Evolutionary conservation across 192 early-diverging fungal genomes (phyloP).

Genomic region (Backusella tarrabulga): DNA sequence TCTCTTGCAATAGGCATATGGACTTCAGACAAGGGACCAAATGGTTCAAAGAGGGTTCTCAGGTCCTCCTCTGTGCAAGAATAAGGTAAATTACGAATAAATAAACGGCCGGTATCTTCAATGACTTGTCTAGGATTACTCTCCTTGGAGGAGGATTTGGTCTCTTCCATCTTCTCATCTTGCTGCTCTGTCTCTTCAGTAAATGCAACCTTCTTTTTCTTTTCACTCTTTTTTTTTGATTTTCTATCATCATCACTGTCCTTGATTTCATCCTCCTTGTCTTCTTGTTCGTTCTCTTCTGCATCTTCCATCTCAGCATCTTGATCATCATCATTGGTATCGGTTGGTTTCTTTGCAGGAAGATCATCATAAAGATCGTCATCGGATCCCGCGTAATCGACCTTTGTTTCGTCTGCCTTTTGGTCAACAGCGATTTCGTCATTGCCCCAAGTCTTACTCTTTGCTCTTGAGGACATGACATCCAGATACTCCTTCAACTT

Average conservation of each 20-base stretch:
- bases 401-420: slow-evolving; percentile 33
- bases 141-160: slow-evolving; percentile 15
- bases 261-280: slow-evolving; percentile 3
- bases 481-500: slow-evolving; percentile 88
- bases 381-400: slow-evolving; percentile 58
- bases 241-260: slow-evolving; percentile 21
- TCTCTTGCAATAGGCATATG: slow-evolving; percentile 94
- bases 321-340: slow-evolving; percentile 25
- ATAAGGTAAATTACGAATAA: slow-evolving; percentile 93
- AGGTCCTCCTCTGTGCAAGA: slow-evolving; percentile 88
- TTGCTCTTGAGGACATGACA: slow-evolving; percentile 83
- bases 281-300: slow-evolving; percentile 28
- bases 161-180: background rate
- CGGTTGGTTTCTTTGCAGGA: slow-evolving; percentile 42
- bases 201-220: background rate
- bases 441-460: slow-evolving; percentile 86
- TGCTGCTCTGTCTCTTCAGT: background rate
- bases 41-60: slow-evolving; percentile 75
- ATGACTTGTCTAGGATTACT: slow-evolving; percentile 65
- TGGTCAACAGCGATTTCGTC: slow-evolving; percentile 60
- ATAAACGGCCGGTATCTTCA: slow-evolving; percentile 92
- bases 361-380: slow-evolving; percentile 74
- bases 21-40: slow-evolving; percentile 89
- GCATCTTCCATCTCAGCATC: slow-evolving; percentile 30
- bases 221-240: slow-evolving; percentile 13